A percentile compares a stretch with the other conserved stretches of the same genome.
Evolutionary conservation across 345 rosid genomes (phyloP).

Genomic region (Rhizophora mangle): DNA sequence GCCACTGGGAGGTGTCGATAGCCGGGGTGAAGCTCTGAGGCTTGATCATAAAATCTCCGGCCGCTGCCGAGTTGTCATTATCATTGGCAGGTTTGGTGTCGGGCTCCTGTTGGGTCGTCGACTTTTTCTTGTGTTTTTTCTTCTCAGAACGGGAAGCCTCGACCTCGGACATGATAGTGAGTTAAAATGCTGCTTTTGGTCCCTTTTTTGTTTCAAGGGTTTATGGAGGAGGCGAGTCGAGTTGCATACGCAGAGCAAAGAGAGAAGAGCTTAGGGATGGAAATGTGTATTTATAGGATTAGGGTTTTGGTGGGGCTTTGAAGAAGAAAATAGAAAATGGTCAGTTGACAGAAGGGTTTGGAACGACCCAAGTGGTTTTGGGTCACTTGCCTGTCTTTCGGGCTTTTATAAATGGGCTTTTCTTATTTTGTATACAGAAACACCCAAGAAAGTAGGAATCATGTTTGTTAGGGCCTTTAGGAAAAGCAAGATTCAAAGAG

Average conservation of each 20-base stretch:
- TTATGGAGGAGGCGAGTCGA: not conserved
- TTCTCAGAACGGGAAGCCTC: constrained; percentile 60
- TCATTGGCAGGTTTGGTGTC: constrained; percentile 3
- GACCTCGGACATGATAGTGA: constrained; percentile 54
- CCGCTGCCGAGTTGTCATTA: not conserved
- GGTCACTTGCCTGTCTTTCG: not conserved
- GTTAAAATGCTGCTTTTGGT: not conserved
- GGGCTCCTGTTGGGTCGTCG: constrained; percentile 9
- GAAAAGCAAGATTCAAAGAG: no score
- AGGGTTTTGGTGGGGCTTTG: constrained; percentile 30
- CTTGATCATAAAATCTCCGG: constrained; percentile 66
- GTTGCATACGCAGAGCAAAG: no score
- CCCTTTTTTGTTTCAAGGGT: constrained; percentile 5
- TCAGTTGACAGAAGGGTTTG: not conserved
- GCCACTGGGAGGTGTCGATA: constrained; percentile 88
- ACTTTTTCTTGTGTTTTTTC: constrained; percentile 51
- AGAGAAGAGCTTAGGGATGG: not conserved
- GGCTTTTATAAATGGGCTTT: no score
- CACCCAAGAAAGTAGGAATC: no score
- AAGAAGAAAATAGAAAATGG: not conserved
- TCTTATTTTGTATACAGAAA: no score
- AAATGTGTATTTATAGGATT: constrained; percentile 27
- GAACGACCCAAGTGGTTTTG: not conserved
- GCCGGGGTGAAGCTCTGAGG: constrained; percentile 77
- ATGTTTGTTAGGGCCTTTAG: no score